These are phyloP conservation scores for Chrysosporium keratinophilum DNA, from an alignment of 2,329 filamentous ascomycete species.

Conservation along the genomic window DNA sequence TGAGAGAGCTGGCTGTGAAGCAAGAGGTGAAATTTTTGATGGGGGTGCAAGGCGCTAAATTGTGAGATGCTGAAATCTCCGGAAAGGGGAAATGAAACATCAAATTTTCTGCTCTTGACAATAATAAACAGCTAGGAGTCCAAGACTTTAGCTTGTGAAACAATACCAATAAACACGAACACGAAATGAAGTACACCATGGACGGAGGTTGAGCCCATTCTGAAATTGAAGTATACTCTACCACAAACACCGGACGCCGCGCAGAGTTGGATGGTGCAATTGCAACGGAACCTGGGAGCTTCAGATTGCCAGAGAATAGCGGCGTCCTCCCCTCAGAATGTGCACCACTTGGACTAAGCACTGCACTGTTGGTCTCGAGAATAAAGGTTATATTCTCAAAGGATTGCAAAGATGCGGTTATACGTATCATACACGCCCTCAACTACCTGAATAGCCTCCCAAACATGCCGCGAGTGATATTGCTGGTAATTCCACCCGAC, in stretches of 20 bases:
- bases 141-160: neutral
- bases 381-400: neutral
- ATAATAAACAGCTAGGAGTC: neutral
- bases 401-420: too few species aligned
- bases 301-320: neutral
- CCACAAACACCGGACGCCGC: conserved; percentile 4
- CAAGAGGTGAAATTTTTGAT: conserved; percentile 18
- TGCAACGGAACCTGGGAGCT: neutral
- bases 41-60: conserved; percentile 11
- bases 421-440: neutral
- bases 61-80: neutral
- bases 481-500: conserved; percentile 45
- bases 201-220: neutral
- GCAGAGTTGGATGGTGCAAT: neutral
- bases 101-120: neutral
- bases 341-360: neutral
- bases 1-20: conserved; percentile 26
- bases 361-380: neutral
- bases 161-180: neutral
- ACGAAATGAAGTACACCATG: neutral
- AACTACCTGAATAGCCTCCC: conserved; percentile 43
- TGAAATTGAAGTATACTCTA: neutral
- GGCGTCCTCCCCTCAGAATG: neutral
- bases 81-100: neutral
- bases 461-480: conserved; percentile 46